These are phyloP conservation scores for Bassia scoparia DNA, from an alignment of 148 eudicot species.

Conservation along the genomic window DNA sequence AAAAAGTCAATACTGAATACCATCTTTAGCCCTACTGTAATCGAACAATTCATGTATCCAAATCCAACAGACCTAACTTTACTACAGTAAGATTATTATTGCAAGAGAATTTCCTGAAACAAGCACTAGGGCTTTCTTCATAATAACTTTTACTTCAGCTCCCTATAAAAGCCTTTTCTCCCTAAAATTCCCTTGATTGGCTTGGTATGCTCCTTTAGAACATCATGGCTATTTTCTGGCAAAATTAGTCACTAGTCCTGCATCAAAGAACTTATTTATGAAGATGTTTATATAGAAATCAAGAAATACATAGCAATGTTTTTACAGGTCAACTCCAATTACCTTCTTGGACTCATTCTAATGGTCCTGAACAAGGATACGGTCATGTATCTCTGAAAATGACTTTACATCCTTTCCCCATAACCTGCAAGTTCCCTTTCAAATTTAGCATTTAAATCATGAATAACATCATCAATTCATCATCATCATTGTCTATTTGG, in stretches of 20 bases:
- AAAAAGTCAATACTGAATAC: too few species aligned
- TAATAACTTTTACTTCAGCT: not conserved
- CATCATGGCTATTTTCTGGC: not conserved
- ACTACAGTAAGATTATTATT: not conserved
- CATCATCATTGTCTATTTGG: not conserved
- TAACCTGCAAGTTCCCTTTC: slow-evolving; percentile 46
- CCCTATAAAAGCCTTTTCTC: not conserved
- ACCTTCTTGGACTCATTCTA: slow-evolving; percentile 21
- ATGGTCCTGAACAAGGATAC: slow-evolving; percentile 36
- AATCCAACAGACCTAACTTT: not conserved
- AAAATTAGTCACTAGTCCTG: not conserved
- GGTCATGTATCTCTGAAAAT: slow-evolving; percentile 56
- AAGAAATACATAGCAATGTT: not conserved
- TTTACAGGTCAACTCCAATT: not conserved
- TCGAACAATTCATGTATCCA: too few species aligned
- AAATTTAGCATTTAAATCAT: not conserved
- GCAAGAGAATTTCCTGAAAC: not conserved
- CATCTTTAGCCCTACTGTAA: too few species aligned
- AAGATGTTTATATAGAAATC: not conserved
- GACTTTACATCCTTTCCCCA: slow-evolving; percentile 73
- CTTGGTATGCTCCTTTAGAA: not conserved
- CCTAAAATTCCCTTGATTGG: not conserved
- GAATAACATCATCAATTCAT: too few species aligned
- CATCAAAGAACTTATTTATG: not conserved
- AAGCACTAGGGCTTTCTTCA: not conserved